phyloP scores from a whole-genome alignment of 768 basidiomycete species.

The Mrakia hoshinonis region DNA sequence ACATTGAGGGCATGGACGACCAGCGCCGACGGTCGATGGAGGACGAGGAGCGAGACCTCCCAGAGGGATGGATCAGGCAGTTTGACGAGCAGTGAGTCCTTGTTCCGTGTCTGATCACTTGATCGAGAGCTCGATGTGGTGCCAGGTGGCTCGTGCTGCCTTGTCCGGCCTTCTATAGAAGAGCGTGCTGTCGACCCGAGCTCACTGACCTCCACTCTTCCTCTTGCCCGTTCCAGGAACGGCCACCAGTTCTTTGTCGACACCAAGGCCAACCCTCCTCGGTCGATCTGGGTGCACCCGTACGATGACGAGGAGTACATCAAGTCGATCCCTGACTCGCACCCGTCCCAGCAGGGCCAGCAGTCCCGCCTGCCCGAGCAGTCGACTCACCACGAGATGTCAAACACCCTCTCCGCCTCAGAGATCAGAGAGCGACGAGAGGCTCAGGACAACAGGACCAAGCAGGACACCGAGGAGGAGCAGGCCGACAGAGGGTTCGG shows the following conservation, averaged over 20 bases:
- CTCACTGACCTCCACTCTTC: neutral
- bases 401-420: neutral
- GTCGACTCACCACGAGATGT: neutral
- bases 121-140: too few relatives aligned
- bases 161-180: too few relatives aligned
- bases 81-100: slow-evolving; percentile 40
- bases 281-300: slow-evolving; percentile 65
- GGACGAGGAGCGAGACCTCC: slow-evolving; percentile 41
- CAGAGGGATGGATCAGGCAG: slow-evolving; percentile 54
- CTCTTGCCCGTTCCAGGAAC: neutral
- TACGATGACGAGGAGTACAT: slow-evolving; percentile 60
- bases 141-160: too few relatives aligned
- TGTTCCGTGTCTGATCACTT: too few relatives aligned
- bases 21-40: neutral
- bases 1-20: slow-evolving; percentile 12
- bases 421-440: neutral
- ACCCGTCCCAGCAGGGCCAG: slow-evolving; percentile 29
- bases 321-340: slow-evolving; percentile 50
- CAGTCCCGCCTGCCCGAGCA: neutral
- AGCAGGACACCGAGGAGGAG: neutral
- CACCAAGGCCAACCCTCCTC: slow-evolving; percentile 54
- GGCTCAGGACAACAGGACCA: neutral
- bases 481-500: slow-evolving; percentile 46
- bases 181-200: neutral
- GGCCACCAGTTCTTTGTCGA: slow-evolving; percentile 55